Conservation (phyloP, 2,329 filamentous ascomycete species). For the Botrytis medusae region DNA sequence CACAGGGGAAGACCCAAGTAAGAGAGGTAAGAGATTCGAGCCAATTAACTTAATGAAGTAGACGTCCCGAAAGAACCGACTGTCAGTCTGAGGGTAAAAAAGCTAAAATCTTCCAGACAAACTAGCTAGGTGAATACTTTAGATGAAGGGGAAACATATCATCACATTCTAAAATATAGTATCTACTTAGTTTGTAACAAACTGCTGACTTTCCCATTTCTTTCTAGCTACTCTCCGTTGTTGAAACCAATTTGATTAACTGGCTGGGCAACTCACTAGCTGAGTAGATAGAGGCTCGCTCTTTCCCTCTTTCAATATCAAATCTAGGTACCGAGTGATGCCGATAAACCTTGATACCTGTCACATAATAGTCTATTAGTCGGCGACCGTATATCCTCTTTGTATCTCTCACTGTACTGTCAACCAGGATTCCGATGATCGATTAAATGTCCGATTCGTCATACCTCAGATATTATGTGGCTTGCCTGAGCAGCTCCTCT, state of each 20-base stretch:
- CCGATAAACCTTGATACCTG: conserved; percentile 12
- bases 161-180: neutral
- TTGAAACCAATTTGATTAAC: conserved; percentile 7
- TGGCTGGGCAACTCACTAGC: no score
- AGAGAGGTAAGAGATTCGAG: conserved; percentile 5
- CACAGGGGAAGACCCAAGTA: conserved; percentile 12
- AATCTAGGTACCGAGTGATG: neutral
- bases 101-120: conserved; percentile 2
- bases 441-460: conserved; percentile 12
- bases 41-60: conserved; percentile 13
- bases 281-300: neutral
- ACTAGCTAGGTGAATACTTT: neutral
- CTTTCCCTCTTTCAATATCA: neutral
- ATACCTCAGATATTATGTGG: conserved; percentile 1
- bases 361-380: conserved; percentile 14
- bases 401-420: neutral
- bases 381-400: conserved; percentile 1
- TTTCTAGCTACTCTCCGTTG: neutral
- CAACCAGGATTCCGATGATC: conserved; percentile 7
- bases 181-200: neutral
- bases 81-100: neutral
- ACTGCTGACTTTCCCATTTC: neutral
- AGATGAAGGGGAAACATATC: conserved; percentile 9
- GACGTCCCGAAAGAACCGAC: conserved; percentile 11
- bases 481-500: conserved; percentile 14